phyloP scores from a whole-genome alignment of 177 flowering plant genomes.

The Vitis hybrid region DNA sequence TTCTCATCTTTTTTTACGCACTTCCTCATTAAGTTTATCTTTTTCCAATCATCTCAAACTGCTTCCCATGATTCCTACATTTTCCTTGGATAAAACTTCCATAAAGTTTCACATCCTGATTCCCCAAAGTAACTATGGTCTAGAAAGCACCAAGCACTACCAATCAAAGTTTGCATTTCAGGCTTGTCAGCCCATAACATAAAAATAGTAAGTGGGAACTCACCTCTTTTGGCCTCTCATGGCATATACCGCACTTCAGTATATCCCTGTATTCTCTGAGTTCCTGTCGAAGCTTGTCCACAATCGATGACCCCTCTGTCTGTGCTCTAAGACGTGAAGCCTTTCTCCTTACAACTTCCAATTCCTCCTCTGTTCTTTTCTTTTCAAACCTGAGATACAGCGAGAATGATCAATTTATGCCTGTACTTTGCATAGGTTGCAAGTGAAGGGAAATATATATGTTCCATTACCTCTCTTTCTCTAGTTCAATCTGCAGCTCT shows the following conservation, averaged over 20 bases:
- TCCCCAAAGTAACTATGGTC: too few relatives aligned
- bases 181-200: too few relatives aligned
- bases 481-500: slow-evolving; percentile 66
- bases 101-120: neutral
- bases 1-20: neutral
- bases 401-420: neutral
- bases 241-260: slow-evolving; percentile 84
- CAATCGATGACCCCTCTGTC: slow-evolving; percentile 56
- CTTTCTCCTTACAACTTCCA: slow-evolving; percentile 61
- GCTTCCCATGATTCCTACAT: neutral
- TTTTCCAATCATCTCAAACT: neutral
- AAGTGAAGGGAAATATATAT: neutral
- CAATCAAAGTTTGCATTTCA: too few relatives aligned
- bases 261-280: slow-evolving; percentile 77
- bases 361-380: slow-evolving; percentile 72
- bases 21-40: neutral
- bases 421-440: neutral
- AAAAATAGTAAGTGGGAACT: neutral
- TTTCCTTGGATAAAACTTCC: neutral
- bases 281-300: slow-evolving; percentile 79
- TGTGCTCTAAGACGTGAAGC: slow-evolving; percentile 47
- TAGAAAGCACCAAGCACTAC: too few relatives aligned
- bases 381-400: slow-evolving; percentile 55
- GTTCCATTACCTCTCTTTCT: slow-evolving; percentile 62
- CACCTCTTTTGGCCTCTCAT: slow-evolving; percentile 94